Evolutionary conservation across 2,329 filamentous ascomycete species (phyloP), one percentile per base, ranked within the genome.

Genomic region (Aquanectria penicillioides): DNA sequence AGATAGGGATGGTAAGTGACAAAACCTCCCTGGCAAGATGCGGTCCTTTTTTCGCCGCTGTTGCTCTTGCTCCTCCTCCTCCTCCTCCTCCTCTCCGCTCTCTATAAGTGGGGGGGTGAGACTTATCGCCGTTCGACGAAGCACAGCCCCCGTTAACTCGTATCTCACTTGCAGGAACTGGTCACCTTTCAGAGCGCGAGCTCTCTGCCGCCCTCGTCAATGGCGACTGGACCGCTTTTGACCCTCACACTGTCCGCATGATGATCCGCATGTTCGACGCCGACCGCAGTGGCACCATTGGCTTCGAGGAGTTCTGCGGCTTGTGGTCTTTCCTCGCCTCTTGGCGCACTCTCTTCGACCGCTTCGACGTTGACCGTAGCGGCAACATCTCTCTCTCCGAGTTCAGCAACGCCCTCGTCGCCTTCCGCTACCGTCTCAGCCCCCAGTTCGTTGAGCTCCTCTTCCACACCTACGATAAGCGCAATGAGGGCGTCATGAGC

Each of bases 241-340:
- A 99, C 77, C 85, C 89, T 5, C 91, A 97, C 69, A 99, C 95
- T 2, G 94, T 98, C 65, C 90, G 90, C 72, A 97, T 98, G 92
- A 97, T 99, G 94, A 97, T 99, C 67, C 91, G 94, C 73, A 98
- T 99, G 95, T 99, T 99, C 78, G 94, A 98, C 79, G 92, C 90
- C 57, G 92, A 97, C 78, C 90, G 92, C 68, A 91, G 86, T 62
- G 93, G 94, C 48, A 91, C 90, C 12, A 96, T 99, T 74, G 93
- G 91, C 61, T 98, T 97, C 75, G 89, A 95, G 65, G 95, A 98
- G 77, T 99, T 99, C 77, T 96, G 94, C 73, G 94, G 93, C 15
- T 83, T 99, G 18, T 99, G 95, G 95, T 92, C 91, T 15, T 99
- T 98, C 78, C 85, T 99, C 33, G 92, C 93, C 29, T 93, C 93